Conservation (phyloP, 2,329 filamentous ascomycete genomes). For the Ascochyta fabae region DNA sequence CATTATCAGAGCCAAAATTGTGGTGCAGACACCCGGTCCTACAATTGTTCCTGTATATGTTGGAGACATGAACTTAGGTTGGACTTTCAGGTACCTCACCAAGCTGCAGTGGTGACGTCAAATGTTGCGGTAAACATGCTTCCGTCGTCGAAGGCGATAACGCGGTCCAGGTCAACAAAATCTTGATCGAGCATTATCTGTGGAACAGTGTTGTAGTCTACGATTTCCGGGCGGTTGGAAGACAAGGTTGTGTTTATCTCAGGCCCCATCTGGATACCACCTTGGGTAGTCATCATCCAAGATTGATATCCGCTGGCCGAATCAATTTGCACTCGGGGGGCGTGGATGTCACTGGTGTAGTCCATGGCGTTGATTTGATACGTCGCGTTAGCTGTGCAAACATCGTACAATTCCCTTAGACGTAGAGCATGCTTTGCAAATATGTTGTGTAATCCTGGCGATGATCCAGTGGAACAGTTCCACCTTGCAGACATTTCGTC, state of each 20-base stretch:
- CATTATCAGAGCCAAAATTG: too few relatives aligned
- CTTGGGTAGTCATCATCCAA: conserved; percentile 1
- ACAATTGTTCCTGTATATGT: not conserved
- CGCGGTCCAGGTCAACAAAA: conserved; percentile 26
- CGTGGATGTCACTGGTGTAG: conserved; percentile 20
- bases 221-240: not conserved
- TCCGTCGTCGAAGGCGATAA: conserved; percentile 32
- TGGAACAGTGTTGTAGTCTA: conserved; percentile 19
- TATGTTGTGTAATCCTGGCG: conserved; percentile 1
- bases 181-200: conserved; percentile 26
- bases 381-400: conserved; percentile 6
- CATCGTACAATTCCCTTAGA: conserved; percentile 19
- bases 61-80: not conserved
- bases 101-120: conserved; percentile 6
- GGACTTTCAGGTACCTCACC: not conserved
- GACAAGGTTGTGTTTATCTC: not conserved
- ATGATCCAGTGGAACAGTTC: conserved; percentile 1
- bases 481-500: conserved; percentile 26
- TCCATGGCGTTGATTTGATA: conserved; percentile 21
- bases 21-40: too few relatives aligned
- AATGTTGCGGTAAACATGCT: conserved; percentile 29
- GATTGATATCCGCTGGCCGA: not conserved
- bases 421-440: conserved; percentile 18
- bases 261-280: not conserved
- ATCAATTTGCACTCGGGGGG: not conserved